Evolutionary conservation across 192 early-diverging fungal species (phyloP).

Genomic region (Backusella liffmaniae): DNA sequence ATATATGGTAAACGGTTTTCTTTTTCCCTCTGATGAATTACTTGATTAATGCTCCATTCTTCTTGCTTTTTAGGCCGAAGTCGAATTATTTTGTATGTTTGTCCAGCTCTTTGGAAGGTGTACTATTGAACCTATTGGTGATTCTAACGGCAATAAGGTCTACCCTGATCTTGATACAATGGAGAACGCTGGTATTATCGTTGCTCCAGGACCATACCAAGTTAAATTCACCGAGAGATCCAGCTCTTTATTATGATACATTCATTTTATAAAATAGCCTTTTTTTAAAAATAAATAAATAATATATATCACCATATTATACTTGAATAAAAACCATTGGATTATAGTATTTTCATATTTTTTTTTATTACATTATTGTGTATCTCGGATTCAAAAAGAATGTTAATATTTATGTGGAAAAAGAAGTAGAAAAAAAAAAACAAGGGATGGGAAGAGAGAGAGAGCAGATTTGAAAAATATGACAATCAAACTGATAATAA

Average conservation of each 20-base stretch:
- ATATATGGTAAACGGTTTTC: not conserved
- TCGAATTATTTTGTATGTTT: not conserved
- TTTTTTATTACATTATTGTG: not conserved
- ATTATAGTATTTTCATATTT: no score
- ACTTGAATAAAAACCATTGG: no score
- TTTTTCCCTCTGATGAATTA: not conserved
- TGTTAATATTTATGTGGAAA: not conserved
- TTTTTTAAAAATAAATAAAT: no score
- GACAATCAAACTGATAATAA: not conserved
- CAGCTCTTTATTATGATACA: not conserved
- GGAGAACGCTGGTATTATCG: not conserved
- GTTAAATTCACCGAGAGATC: not conserved
- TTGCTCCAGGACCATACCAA: not conserved
- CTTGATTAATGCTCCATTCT: not conserved
- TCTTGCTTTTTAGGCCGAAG: not conserved
- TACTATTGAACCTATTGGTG: conserved; percentile 2
- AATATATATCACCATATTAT: no score
- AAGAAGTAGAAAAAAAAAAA: not conserved
- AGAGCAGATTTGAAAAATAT: not conserved
- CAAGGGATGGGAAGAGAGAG: not conserved
- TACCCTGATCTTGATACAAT: not conserved
- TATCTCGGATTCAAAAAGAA: not conserved
- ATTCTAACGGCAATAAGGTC: not conserved
- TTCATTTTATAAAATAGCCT: not conserved
- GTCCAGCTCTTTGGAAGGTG: not conserved